These are phyloP conservation scores for Physocladia obscura DNA, from an alignment of 192 early-diverging fungal species.

Conservation along the genomic window DNA sequence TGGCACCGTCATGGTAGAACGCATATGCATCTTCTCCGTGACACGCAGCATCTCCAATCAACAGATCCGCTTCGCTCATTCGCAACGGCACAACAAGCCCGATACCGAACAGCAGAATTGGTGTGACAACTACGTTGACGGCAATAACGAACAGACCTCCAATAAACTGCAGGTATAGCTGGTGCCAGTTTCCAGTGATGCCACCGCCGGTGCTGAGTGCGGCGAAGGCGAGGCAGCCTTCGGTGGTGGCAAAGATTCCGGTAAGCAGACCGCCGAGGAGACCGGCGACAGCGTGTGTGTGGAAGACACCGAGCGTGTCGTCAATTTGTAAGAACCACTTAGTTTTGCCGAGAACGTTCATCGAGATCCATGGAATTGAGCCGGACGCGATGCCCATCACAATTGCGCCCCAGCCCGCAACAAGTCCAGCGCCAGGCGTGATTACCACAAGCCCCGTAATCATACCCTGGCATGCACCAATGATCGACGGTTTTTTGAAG, in stretches of 20 bases:
- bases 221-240: not conserved
- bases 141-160: conserved; percentile 1
- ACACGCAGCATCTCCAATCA: not conserved
- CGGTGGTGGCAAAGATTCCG: conserved; percentile 68
- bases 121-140: conserved; percentile 47
- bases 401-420: conserved; percentile 58
- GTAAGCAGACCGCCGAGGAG: conserved; percentile 74
- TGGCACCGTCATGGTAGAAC: not conserved
- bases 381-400: not conserved
- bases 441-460: conserved; percentile 81
- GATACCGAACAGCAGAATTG: conserved; percentile 53
- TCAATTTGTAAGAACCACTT: conserved; percentile 72
- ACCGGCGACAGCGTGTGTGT: conserved; percentile 80
- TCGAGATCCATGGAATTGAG: conserved; percentile 5
- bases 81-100: conserved; percentile 54
- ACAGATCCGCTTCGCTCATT: conserved; percentile 39
- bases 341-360: conserved; percentile 1
- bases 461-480: conserved; percentile 81
- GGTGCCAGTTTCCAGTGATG: not conserved
- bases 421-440: conserved; percentile 75
- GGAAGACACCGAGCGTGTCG: conserved; percentile 47
- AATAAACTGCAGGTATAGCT: not conserved
- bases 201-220: not conserved
- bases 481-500: conserved; percentile 70
- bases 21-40: conserved; percentile 2